These are phyloP conservation scores for Artemisia argyi DNA, from an alignment of 129 eudicot species.

Conservation along the genomic window DNA sequence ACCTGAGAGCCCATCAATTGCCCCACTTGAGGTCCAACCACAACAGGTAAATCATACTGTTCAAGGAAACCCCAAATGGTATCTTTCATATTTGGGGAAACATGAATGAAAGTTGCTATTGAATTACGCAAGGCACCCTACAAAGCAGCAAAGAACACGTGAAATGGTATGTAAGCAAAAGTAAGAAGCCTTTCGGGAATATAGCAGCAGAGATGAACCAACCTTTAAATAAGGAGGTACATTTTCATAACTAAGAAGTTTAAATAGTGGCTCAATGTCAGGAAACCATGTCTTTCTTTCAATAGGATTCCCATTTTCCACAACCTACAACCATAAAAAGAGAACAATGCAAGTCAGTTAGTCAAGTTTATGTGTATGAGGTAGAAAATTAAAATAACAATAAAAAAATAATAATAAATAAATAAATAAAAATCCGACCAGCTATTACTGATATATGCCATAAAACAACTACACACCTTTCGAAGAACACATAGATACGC, in stretches of 20 bases:
- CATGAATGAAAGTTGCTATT: constrained; percentile 72
- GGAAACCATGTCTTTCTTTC: constrained; percentile 93
- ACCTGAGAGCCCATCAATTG: constrained; percentile 75
- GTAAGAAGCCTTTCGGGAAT: constrained; percentile 8
- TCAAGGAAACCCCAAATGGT: constrained; percentile 88
- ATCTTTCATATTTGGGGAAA: constrained; percentile 78
- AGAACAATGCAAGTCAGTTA: neutral
- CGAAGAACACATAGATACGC: constrained; percentile 86
- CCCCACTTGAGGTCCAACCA: constrained; percentile 79
- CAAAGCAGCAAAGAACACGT: constrained; percentile 21
- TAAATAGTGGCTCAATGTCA: constrained; percentile 93
- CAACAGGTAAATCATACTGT: constrained; percentile 97
- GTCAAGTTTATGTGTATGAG: constrained; percentile 6
- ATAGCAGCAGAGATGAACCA: neutral
- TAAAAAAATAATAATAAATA: neutral
- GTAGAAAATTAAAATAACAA: neutral
- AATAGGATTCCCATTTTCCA: constrained; percentile 83
- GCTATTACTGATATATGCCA: neutral
- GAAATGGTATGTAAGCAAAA: neutral
- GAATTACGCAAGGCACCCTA: constrained; percentile 93
- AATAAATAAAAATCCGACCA: neutral
- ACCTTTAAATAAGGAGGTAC: constrained; percentile 99
- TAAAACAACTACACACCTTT: constrained; percentile 47
- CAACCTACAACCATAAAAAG: constrained; percentile 49
- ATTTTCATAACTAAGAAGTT: constrained; percentile 93